Evolutionary conservation across 1,284 basidiomycete species (phyloP).

Genomic region (Schizophyllum commune): DNA sequence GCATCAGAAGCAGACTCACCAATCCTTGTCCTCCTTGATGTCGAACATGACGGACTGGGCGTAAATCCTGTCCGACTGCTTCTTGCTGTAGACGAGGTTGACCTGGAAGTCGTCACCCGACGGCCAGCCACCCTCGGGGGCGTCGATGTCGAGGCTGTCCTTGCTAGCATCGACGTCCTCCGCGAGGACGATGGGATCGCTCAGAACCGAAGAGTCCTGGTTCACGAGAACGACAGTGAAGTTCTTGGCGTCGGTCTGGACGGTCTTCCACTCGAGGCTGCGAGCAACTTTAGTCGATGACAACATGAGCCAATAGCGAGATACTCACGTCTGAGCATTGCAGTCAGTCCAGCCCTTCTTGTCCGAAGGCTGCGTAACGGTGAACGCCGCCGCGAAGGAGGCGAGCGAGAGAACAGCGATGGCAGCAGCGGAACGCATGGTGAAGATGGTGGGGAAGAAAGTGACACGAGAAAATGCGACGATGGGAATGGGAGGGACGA

Average conservation of each 20-base stretch:
- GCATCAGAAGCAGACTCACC: background rate
- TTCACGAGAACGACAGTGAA: constrained; percentile 68
- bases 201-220: constrained; percentile 23
- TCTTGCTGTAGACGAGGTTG: constrained; percentile 52
- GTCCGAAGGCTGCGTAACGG: constrained; percentile 45
- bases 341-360: constrained; percentile 48
- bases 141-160: constrained; percentile 23
- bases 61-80: constrained; percentile 40
- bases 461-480: constrained; percentile 12
- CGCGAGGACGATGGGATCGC: background rate
- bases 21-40: constrained; percentile 29
- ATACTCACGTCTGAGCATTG: constrained; percentile 41
- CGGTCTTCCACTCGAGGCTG: constrained; percentile 54
- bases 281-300: background rate
- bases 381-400: constrained; percentile 51
- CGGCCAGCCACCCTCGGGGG: constrained; percentile 55
- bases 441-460: constrained; percentile 12
- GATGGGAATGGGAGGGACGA: constrained; percentile 9
- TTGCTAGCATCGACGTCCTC: background rate
- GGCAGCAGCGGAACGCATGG: constrained; percentile 38
- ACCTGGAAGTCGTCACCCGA: constrained; percentile 51
- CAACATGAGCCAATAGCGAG: background rate
- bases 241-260: constrained; percentile 53
- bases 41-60: constrained; percentile 59
- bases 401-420: constrained; percentile 36